Evolutionary conservation across 331 rosid genomes (phyloP), one percentile per base, ranked within the genome.

Genomic region (Spiraea crenata): DNA sequence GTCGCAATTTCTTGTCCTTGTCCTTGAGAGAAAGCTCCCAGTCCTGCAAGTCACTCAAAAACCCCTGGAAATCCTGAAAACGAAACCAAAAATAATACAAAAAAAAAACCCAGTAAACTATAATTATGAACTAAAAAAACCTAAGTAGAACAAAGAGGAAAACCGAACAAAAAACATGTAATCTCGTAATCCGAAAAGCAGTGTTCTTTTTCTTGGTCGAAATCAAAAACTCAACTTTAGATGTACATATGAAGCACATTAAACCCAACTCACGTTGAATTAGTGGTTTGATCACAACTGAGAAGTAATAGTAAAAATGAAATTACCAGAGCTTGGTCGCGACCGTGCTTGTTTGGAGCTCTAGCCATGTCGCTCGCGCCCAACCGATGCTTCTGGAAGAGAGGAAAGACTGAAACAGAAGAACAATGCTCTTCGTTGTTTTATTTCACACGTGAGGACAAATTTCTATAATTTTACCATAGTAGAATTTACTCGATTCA

Each of bases 11-110:
- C 67, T 67, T 80, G 39, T 81, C 79, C 74, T 83, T 88, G 73
- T 81, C 85, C 80, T 89, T 82, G 49, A 76, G 73, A 54, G 96
- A 85, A 82, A 82, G 78, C 72, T 89, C 97, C 96, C 96, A 92
- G 80, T 87, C 96, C 87, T 92, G 96, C 90, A 92, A 77, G 78
- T 92, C 86, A 88, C 86, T 87, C 79, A 92, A 77, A 86, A 92
- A 85, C 58, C 96, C 97, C 93, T 85, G 86, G 84, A 89, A 89
- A 82, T 89, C 92, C 97, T 89, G 86, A 81, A 54, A 57, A 67
- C 62, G 65, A 9, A 17, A 69, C 37, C 67, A 73, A 40, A 44
- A 47, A 42, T 45, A 57, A 66, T 31, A 19, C 10, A 46, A 69
- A 57, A 41, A 69, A 57, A 41, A 25, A 25, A 25, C 61, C 61